phyloP scores from a whole-genome alignment of 805 yeast genomes.

The Ascoidea tarda region DNA sequence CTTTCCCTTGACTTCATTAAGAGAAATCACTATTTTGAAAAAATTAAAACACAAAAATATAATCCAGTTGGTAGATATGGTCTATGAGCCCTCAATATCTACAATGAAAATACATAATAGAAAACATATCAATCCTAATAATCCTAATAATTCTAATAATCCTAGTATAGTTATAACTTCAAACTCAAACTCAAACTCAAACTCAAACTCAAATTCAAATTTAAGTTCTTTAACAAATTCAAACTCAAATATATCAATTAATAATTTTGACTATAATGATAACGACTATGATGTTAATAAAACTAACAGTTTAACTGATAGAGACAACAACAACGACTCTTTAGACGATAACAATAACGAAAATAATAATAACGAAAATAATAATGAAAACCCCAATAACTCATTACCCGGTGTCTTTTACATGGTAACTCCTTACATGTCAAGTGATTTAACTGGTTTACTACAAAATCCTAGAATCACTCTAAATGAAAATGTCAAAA shows the following conservation, averaged over 20 bases:
- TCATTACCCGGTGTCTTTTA: conserved; percentile 32
- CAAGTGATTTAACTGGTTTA: conserved; percentile 85
- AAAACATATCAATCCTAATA: not conserved
- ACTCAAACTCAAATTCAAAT: not conserved
- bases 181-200: not conserved
- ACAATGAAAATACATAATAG: not conserved
- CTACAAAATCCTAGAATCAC: conserved; percentile 64
- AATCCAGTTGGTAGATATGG: conserved; percentile 67
- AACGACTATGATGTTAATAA: not conserved
- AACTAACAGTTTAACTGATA: conserved; percentile 2
- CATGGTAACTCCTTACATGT: conserved; percentile 89
- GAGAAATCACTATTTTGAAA: conserved; percentile 81
- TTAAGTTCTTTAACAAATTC: not conserved
- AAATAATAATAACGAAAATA: not conserved
- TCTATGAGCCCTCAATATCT: conserved; percentile 15
- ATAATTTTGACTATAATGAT: not conserved
- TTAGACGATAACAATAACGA: too few relatives aligned
- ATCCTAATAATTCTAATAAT: not conserved
- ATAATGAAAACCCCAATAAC: not conserved
- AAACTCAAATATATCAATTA: not conserved
- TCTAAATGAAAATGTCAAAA: conserved; percentile 54
- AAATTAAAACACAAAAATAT: conserved; percentile 56
- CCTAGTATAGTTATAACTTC: not conserved
- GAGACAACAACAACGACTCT: not conserved
- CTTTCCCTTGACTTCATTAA: conserved; percentile 88